Conservation (phyloP, 2,329 filamentous ascomycete species). For the Talaromyces funiculosus region DNA sequence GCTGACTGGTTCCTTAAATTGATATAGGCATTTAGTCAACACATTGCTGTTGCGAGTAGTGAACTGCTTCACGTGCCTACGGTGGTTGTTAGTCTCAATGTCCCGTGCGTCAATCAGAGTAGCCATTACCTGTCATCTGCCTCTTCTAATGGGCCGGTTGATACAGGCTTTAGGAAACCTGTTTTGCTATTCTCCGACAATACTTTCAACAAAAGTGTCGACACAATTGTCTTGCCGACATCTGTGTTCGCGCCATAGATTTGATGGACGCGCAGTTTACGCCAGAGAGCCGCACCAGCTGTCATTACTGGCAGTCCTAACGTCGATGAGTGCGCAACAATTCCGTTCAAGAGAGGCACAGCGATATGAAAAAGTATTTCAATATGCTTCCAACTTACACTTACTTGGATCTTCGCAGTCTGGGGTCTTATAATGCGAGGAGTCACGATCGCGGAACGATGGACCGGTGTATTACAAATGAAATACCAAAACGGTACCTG, state of each 20-base stretch:
- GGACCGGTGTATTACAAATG: neutral
- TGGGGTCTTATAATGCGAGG: neutral
- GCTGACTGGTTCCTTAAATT: constrained; percentile 69
- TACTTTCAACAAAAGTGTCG: constrained; percentile 64
- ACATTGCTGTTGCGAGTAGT: constrained; percentile 41
- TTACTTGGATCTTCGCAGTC: neutral
- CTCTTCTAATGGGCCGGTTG: constrained; percentile 64
- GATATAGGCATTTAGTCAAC: constrained; percentile 59
- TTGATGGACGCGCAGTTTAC: constrained; percentile 63
- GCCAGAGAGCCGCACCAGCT: constrained; percentile 60
- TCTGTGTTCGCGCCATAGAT: constrained; percentile 80
- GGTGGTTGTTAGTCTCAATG: neutral
- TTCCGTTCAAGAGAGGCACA: neutral
- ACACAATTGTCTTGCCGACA: constrained; percentile 78
- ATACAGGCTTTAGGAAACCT: constrained; percentile 74
- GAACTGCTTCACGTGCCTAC: constrained; percentile 59
- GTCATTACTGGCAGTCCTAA: constrained; percentile 27
- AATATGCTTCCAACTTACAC: too few species aligned
- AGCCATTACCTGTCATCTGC: constrained; percentile 59
- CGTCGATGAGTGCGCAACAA: neutral
- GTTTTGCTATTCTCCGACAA: constrained; percentile 39
- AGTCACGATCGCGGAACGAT: neutral
- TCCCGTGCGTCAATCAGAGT: constrained; percentile 57
- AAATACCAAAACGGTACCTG: neutral
- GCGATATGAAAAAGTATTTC: neutral